Evolutionary conservation across 371 early-diverging fungal species (phyloP), one percentile per base, ranked within the genome.

Genomic region (Furculomyces boomerangus): DNA sequence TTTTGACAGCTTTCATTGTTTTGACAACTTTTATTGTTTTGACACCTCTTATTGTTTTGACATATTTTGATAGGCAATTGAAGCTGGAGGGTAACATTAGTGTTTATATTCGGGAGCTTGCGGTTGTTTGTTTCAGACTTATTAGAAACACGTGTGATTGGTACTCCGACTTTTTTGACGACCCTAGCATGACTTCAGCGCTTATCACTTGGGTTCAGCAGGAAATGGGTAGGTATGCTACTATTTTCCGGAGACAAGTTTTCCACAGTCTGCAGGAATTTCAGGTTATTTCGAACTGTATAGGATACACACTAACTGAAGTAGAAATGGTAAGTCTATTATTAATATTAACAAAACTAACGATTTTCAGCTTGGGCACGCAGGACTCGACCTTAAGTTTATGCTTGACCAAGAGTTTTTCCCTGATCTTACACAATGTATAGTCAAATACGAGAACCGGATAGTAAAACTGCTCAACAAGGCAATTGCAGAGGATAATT

Each of bases 61-160:
- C 24, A 22, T 25, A 47, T 24, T 18, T 3, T 29, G 14, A 49
- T 46, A 46, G 54, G 7, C 89, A 86, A 62, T 73, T 91, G 41
- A 77, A 78, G 32, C 79, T 90, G 50, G 89, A 90, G 62, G 93
- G 87, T 27, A 89, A 90, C 57, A 83, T 87, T 41, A 66, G 80
- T 13, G 67, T 78, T 25, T 88, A 93, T 61, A 83, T 93, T 31
- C 74, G 79, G 49, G 88, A 90, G 61, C 74, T 91, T 37, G 83
- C 91, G 0, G 71, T 87, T 49, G 81, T 90, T 31, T 82, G 86
- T 22, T 93, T 93, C 61, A 75, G 86, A 3, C 63, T 90, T 56
- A 84, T 93, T 58, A 79, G 85, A 58, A 90, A 90, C 60, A 91
- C 93, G 0, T 89, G 90, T 55, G 89, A 90, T 53, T 94, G 95